A percentile compares a stretch with the other conserved stretches of the same genome.
These are phyloP conservation scores for Fusarium sp. DNA, from an alignment of 2,329 filamentous ascomycete genomes.

Conservation along the genomic window DNA sequence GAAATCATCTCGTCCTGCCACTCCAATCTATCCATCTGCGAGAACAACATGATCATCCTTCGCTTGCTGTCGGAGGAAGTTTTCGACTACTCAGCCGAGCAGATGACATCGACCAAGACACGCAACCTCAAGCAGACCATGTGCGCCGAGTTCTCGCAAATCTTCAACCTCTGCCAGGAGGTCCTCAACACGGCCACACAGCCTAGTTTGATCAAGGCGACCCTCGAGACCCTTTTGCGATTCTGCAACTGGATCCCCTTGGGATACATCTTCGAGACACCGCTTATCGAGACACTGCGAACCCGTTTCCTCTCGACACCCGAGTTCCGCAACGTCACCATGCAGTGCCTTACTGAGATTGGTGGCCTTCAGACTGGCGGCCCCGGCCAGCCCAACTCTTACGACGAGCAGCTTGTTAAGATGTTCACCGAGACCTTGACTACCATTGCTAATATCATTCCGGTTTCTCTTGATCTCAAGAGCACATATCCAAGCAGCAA, in stretches of 20 bases:
- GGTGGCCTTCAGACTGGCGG: conserved; percentile 87
- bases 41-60: conserved; percentile 99
- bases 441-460: conserved; percentile 92
- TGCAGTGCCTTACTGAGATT: conserved; percentile 97
- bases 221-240: conserved; percentile 90
- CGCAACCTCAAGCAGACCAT: conserved; percentile 97
- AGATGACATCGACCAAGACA: conserved; percentile 99
- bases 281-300: conserved; percentile 91
- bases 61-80: conserved; percentile 96
- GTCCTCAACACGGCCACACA: conserved; percentile 91
- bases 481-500: conserved; percentile 91
- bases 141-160: conserved; percentile 98
- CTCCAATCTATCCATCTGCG: conserved; percentile 94
- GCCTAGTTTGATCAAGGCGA: conserved; percentile 91
- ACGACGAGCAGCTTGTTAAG: conserved; percentile 93
- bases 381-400: conserved; percentile 72
- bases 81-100: conserved; percentile 97
- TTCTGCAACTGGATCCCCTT: conserved; percentile 99
- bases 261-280: conserved; percentile 98
- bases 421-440: conserved; percentile 99
- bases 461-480: conserved; percentile 88
- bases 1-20: conserved; percentile 98
- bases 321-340: conserved; percentile 94
- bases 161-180: conserved; percentile 97
- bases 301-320: conserved; percentile 91